Evolutionary conservation across 768 basidiomycete genomes (phyloP).

Genomic region (Exidia glandulosa): DNA sequence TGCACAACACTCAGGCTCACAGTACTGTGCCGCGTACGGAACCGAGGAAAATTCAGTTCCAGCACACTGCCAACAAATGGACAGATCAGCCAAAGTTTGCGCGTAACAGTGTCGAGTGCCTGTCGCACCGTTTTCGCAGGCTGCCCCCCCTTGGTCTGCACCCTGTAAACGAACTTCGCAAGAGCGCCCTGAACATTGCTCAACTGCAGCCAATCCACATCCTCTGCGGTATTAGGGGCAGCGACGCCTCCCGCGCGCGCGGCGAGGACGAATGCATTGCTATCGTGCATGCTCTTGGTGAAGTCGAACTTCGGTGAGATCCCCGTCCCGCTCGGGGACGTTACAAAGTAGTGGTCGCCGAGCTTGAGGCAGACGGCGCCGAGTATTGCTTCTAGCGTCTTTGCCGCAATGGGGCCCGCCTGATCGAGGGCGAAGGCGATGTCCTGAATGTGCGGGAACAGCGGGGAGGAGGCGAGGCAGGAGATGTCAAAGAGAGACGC

Average conservation of each 20-base stretch:
- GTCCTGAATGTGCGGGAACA: constrained; percentile 3
- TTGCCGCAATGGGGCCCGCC: not conserved
- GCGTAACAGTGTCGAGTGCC: too few species aligned
- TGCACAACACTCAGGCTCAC: not conserved
- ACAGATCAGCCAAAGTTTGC: not conserved
- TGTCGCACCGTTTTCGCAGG: constrained; percentile 12
- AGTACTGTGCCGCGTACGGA: not conserved
- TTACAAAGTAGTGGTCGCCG: constrained; percentile 49
- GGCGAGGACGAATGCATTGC: constrained; percentile 36
- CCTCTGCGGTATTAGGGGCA: constrained; percentile 28
- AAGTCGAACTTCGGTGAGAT: constrained; percentile 48
- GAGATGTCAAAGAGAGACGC: constrained; percentile 46
- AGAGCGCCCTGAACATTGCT: constrained; percentile 34
- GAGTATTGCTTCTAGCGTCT: constrained; percentile 8
- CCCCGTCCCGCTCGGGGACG: constrained; percentile 26
- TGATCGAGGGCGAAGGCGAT: constrained; percentile 13
- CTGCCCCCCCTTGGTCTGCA: constrained; percentile 18
- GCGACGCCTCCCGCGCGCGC: constrained; percentile 30
- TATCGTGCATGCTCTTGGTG: constrained; percentile 26
- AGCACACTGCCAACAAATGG: not conserved
- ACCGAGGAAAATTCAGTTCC: not conserved
- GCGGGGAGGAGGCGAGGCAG: constrained; percentile 27
- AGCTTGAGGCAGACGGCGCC: constrained; percentile 16
- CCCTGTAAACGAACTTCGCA: constrained; percentile 16
- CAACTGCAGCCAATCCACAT: constrained; percentile 49